Base-by-base conservation (phyloP, 768 basidiomycete species). In the Glaciozyma martinii region DNA sequence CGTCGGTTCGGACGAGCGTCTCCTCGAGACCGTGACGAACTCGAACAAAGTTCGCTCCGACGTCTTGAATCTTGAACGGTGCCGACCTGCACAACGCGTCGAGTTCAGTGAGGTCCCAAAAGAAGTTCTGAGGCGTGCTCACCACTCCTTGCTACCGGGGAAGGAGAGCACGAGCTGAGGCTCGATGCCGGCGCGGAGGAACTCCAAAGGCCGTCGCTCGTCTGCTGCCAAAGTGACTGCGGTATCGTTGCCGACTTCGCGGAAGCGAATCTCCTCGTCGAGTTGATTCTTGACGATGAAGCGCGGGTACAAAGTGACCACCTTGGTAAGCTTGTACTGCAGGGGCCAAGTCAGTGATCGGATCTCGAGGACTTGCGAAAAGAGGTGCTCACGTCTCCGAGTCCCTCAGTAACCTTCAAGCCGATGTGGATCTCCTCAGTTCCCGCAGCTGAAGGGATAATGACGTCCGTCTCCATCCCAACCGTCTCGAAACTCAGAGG, bases 401-500 rank as follows among this genome's bases (percentile, higher is more conserved):
- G 79, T 2, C 93, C 95, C 76, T 94, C 92, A 23, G 83, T 81
- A 84, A 93, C 98, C 7, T 91, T 93, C 46, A 99, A 72, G 3
- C 94, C 95, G 54, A 89, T 76, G 74, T 92, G 88, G 59, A 85
- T 81, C 74, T 78, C 76, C 30, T 81, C 78, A 67, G 80, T 84
- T 59, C 85, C 84, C 37, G 78, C 79, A 50, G 82, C 77, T 13
- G 86, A 85, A 3, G 84, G 80, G 49, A 91, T 81, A 43, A 85
- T 82, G 57, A 98, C 78, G 64, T 87, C 87, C 56, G 85, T 86
- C 68, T 95, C 91, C n/a, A 91, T 91, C 2, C 86, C 82, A 27
- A 93, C 89, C 4, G 93, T 90, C 72, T 98, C 95, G 56, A 98
- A 81, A 66, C 90, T 87, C 61, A 97, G 77, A n/a, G 85, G 80